Base-by-base conservation (phyloP, 176 grass and related monocot species). In the Zea luxurians region DNA sequence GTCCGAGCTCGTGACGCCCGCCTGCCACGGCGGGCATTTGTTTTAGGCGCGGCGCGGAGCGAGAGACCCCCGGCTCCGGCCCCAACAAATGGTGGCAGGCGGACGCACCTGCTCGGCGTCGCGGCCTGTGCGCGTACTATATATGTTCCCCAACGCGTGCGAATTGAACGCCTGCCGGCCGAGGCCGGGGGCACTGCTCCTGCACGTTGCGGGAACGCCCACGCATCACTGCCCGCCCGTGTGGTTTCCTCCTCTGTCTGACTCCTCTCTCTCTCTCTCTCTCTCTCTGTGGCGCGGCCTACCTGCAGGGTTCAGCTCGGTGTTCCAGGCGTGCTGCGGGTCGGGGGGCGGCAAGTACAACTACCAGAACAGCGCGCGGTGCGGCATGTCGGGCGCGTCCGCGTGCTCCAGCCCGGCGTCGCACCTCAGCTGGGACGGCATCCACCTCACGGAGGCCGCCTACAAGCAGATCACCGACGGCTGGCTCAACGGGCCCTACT, bases 341-440 rank as follows among this genome's bases (percentile, higher is more conserved):
- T 84, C 4, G 73, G 89, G 20, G 84, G 89, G 16, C 81, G 84
- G 89, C 49, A 61, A 38, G 59, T 95, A 91, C 89, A 95, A 95
- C 81, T 87, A 89, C 80, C 88, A 88, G 85, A 81, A 87, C 65
- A 72, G 75, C 5, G 88, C 85, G 13, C 63, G 85, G 66, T 97
- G 94, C 45, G 88, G 89, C 81, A 82, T 86, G 83, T 1, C 82
- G 3, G 84, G 88, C 2, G 42, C 84, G 13, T 86, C 54, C 66
- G 74, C 82, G 58, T 97, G 91, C 83, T 2, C 83, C 4, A 61
- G 91, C 66, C 84, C 89, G 6, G 83, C 57, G 0, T 82, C 76
- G 71, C 87, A 93, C 71, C 81, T 93, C 53, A 93, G 86, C 80
- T 97, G 89, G 94, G 94, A 97, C 60, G 94, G 94, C 38, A 61